Base-by-base conservation (phyloP, 106 monocot genomes). In the Posidonia australis region DNA sequence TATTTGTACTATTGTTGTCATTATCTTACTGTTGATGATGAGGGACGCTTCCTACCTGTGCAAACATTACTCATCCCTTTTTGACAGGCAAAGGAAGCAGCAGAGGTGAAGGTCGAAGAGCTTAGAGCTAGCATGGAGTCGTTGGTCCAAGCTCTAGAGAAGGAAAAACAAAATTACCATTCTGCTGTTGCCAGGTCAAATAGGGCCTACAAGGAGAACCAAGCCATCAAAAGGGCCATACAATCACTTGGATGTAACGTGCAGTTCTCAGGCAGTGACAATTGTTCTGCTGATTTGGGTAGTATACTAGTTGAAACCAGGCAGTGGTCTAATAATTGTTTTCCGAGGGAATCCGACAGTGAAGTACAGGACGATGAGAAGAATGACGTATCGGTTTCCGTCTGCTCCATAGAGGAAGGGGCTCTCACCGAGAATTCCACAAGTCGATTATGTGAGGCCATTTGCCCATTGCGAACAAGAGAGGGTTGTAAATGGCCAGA, bases 401-500 rank as follows among this genome's bases (percentile, higher is more conserved):
- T 98, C 19, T 67, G 80, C 20, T 74, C 86, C 11, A 30, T 72
- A 42, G 85, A 87, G 69, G 90, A 87, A 52, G 62, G 74, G 12
- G 22, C 73, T 53, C 46, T 67, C 68, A 22, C 67, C 59, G 80
- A 73, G 18, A 72, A 67, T 64, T 72, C 63, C 13, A 70, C 69
- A n/a, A 79, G 46, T 62, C 21, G 56, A 3, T 27, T 79, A 16
- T 98, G 96, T 65, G 96, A 91, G 53, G 68, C 64, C 3, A 25
- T 98, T 1, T 98, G 96, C 55, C 96, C 96, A 2, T 87, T 81
- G 51, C 73, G 90, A 21, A 85, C 82, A 28, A 72, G 69, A 44
- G 90, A 87, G 60, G 90, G 90, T 29, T 98, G 96, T 72, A 87
- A 72, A 62, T 98, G 96, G 96, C 96, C 96, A 0, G 82, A 91